phyloP scores from a whole-genome alignment of 2,329 filamentous ascomycete genomes.

The Verticillium nubilum region DNA sequence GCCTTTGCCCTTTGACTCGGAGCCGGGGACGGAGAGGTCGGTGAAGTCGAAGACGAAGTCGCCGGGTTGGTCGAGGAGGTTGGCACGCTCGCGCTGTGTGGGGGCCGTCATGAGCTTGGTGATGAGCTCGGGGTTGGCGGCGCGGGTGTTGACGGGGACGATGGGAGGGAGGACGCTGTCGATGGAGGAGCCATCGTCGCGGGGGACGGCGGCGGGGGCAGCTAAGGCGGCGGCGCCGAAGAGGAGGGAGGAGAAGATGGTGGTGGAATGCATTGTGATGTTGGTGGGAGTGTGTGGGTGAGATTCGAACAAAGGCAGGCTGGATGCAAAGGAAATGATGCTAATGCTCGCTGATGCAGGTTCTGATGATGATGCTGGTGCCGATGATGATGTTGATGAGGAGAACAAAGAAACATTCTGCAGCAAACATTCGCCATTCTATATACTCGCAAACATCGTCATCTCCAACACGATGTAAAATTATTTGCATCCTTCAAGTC shows the following conservation, averaged over 20 bases:
- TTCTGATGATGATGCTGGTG: background rate
- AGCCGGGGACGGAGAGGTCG: conserved; percentile 9
- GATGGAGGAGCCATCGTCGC: conserved; percentile 8
- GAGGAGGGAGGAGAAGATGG: conserved; percentile 9
- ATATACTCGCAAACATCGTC: background rate
- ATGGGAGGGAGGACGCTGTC: conserved; percentile 18
- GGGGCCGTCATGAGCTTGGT: conserved; percentile 33
- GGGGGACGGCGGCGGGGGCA: conserved; percentile 2
- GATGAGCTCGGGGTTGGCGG: conserved; percentile 38
- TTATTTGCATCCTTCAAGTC: background rate
- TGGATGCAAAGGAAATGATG: background rate
- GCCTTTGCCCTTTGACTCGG: conserved; percentile 24
- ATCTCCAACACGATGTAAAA: background rate
- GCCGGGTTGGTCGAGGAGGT: conserved; percentile 24
- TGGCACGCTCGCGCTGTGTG: conserved; percentile 24
- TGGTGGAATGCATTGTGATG: conserved; percentile 10
- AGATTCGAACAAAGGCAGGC: background rate
- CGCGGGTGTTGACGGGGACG: conserved; percentile 35
- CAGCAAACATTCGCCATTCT: background rate
- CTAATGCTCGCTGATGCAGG: background rate
- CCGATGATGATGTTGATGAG: background rate
- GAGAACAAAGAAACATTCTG: background rate
- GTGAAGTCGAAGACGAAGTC: conserved; percentile 39
- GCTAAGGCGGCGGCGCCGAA: conserved; percentile 11
- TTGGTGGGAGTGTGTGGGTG: background rate